phyloP scores from a whole-genome alignment of 2,329 filamentous ascomycete species.

The Hypoxylon sp. region DNA sequence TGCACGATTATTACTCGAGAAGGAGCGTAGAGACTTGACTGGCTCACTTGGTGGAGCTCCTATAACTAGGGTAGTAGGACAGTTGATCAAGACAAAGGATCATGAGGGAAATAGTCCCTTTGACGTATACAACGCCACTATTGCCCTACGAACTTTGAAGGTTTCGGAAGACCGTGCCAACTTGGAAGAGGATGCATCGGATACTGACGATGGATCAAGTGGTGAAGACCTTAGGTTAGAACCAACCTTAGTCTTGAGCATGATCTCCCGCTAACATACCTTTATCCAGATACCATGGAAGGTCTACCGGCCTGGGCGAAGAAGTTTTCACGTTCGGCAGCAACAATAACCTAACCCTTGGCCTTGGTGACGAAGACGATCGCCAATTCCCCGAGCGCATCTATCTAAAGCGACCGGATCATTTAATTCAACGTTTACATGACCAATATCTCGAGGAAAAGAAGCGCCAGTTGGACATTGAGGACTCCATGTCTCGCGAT shows the following conservation, averaged over 20 bases:
- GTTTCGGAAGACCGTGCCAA: constrained; percentile 50
- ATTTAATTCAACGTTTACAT: constrained; percentile 81
- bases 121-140: constrained; percentile 90
- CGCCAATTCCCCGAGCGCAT: constrained; percentile 93
- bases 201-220: constrained; percentile 66
- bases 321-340: constrained; percentile 96
- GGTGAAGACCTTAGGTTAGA: constrained; percentile 48
- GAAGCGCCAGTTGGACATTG: constrained; percentile 49
- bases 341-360: constrained; percentile 94
- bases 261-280: constrained; percentile 45
- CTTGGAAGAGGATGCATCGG: constrained; percentile 69
- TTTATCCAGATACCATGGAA: constrained; percentile 49
- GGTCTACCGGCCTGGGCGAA: constrained; percentile 69
- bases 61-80: constrained; percentile 75
- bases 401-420: constrained; percentile 79
- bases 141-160: constrained; percentile 80
- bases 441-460: constrained; percentile 73
- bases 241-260: constrained; percentile 45
- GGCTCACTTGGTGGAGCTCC: constrained; percentile 72
- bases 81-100: constrained; percentile 94
- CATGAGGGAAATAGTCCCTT: constrained; percentile 95
- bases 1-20: constrained; percentile 84
- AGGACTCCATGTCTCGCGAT: constrained; percentile 54
- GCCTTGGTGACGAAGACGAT: constrained; percentile 95
- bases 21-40: constrained; percentile 76